Evolutionary conservation across 1,284 basidiomycete species (phyloP), one percentile per base, ranked within the genome.

Genomic region (Apiotrichum domesticum): DNA sequence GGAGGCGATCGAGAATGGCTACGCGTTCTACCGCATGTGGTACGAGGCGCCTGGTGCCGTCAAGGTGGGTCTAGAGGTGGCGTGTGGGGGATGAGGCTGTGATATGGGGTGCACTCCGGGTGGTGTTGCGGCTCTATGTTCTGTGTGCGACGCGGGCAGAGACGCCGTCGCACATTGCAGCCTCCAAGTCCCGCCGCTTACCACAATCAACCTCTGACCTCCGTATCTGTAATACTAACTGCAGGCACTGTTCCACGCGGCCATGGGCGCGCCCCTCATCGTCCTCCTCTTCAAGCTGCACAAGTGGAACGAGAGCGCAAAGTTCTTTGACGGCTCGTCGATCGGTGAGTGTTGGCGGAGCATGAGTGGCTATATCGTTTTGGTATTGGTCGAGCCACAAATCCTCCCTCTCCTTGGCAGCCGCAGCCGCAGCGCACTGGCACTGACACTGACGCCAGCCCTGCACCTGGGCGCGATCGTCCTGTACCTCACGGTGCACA

Each of bases 251-350:
- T 79, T 94, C 62, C 90, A 94, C 74, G 87, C 83, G 41, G 84
- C 92, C 72, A 81, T 90, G 57, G 86, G 82, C 14, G 79, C 91
- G 7, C 87, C 88, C 14, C 72, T 94, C 46, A 64, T 87, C 34
- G 85, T 85, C 4, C 79, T 91, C 54, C 68, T 90, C 13, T 80
- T 83, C 54, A 94, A 94, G 76, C 79, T 94, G 59, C 81, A 87
- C 75, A 82, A 80, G 63, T 94, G 90, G 89, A 85, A 85, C 72
- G 90, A 94, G 68, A 89, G 87, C 65, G 91, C 91, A 13, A 83
- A 92, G 78, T 91, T 89, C 79, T 95, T 95, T 72, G 91, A 94
- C 74, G 91, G 91, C 41, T 85, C 86, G 34, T 85, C 84, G 63
- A 77, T 93, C 59, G 87, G 90, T 91, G 64, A 66, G 76, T 72